Conservation (phyloP, 2,329 filamentous ascomycete genomes). For the Pestalotiopsis sp. region DNA sequence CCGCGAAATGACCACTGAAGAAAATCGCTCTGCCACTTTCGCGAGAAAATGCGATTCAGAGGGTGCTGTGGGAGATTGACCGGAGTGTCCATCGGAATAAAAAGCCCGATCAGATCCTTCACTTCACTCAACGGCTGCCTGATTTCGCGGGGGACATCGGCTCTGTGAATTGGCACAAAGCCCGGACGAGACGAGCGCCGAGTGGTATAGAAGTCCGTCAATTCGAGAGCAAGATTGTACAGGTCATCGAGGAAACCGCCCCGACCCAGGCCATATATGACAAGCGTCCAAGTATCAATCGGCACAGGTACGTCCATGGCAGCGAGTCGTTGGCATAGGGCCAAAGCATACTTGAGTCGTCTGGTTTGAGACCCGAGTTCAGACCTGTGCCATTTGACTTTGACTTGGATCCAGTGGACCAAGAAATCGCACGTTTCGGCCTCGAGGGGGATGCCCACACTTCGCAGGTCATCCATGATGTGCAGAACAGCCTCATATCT, state of each 20-base stretch:
- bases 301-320: conserved; percentile 43
- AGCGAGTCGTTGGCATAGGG: conserved; percentile 38
- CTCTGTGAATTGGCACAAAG: conserved; percentile 45
- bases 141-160: conserved; percentile 43
- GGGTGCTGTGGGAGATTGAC: conserved; percentile 47
- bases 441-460: conserved; percentile 35
- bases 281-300: conserved; percentile 43
- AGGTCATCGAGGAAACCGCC: conserved; percentile 47
- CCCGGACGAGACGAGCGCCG: conserved; percentile 28
- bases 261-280: conserved; percentile 48
- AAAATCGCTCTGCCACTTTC: conserved; percentile 40
- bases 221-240: conserved; percentile 44
- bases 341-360: conserved; percentile 16
- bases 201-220: conserved; percentile 42
- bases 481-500: conserved; percentile 30
- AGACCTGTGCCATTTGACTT: conserved; percentile 16
- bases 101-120: conserved; percentile 35
- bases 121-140: conserved; percentile 34
- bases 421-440: conserved; percentile 31
- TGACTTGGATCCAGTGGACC: conserved; percentile 16
- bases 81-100: conserved; percentile 45
- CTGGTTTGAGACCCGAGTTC: background rate
- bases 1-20: conserved; percentile 50
- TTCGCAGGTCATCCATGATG: conserved; percentile 41
- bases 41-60: conserved; percentile 47